phyloP scores from a whole-genome alignment of 179 eudicot species.

The Drosera spatulata region DNA sequence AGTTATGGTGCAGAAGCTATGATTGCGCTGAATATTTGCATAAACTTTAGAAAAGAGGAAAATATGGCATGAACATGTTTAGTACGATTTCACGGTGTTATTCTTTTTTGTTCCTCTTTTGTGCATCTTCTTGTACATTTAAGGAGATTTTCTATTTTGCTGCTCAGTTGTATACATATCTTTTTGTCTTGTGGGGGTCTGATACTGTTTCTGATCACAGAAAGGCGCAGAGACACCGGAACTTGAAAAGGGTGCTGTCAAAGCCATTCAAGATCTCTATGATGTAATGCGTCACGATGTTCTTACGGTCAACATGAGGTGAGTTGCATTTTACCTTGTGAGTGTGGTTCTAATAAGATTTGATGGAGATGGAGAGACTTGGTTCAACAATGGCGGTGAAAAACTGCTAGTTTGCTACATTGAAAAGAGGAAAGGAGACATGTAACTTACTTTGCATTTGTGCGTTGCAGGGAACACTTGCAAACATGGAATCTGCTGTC shows the following conservation, averaged over 20 bases:
- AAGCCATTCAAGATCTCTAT: slow-evolving; percentile 93
- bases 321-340: slow-evolving; percentile 7
- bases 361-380: too few species aligned
- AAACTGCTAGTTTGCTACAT: too few species aligned
- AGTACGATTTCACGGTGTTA: too few species aligned
- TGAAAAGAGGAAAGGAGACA: background rate
- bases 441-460: background rate
- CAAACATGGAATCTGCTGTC: slow-evolving; percentile 57
- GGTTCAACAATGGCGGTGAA: too few species aligned
- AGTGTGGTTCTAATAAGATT: background rate
- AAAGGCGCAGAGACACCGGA: slow-evolving; percentile 63
- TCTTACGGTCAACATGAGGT: slow-evolving; percentile 77
- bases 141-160: background rate
- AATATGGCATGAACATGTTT: too few species aligned
- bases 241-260: slow-evolving; percentile 77
- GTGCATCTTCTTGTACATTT: too few species aligned
- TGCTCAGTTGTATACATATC: background rate
- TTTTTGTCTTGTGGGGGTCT: background rate
- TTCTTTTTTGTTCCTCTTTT: too few species aligned
- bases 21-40: too few species aligned
- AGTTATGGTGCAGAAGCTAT: too few species aligned
- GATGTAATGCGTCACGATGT: slow-evolving; percentile 76
- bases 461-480: slow-evolving; percentile 45
- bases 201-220: slow-evolving; percentile 26
- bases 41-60: too few species aligned